phyloP scores from a whole-genome alignment of 345 rosid genomes.

The Euphorbia pulcherrima region DNA sequence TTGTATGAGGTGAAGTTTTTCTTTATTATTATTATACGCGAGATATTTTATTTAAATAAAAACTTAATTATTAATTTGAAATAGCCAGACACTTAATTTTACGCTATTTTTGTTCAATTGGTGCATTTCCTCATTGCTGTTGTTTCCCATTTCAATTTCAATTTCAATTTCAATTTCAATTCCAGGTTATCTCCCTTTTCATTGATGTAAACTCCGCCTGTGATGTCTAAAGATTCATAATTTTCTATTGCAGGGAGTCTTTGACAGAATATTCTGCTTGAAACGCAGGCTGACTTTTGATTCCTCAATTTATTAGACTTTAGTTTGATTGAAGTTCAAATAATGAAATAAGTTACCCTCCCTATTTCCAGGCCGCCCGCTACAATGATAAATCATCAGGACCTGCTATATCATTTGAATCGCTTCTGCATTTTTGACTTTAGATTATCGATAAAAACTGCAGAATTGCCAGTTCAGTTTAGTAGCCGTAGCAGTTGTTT shows the following conservation, averaged over 20 bases:
- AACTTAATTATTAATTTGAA: no score
- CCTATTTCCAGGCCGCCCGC: no score
- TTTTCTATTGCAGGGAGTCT: neutral
- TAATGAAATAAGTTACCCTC: neutral
- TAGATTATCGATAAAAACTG: neutral
- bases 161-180: no score
- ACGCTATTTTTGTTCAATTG: neutral
- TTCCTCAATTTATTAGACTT: neutral
- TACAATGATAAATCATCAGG: no score
- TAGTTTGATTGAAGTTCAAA: neutral
- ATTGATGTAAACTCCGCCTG: no score
- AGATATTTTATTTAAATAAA: no score
- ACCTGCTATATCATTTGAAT: neutral
- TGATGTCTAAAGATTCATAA: no score
- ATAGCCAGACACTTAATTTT: no score
- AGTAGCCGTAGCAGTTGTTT: neutral
- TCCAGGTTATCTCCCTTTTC: no score
- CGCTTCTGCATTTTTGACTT: neutral
- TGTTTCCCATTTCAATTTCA: no score
- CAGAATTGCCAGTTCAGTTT: neutral
- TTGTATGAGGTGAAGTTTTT: no score
- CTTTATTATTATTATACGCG: no score
- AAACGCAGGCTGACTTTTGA: neutral
- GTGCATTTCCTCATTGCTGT: neutral
- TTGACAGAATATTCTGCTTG: conserved; percentile 32